Percentiles rank a stretch among this genome's conserved stretches.
Conservation (phyloP, 805 yeast genomes). For the Sugiyamaella mastotermitis region DNA sequence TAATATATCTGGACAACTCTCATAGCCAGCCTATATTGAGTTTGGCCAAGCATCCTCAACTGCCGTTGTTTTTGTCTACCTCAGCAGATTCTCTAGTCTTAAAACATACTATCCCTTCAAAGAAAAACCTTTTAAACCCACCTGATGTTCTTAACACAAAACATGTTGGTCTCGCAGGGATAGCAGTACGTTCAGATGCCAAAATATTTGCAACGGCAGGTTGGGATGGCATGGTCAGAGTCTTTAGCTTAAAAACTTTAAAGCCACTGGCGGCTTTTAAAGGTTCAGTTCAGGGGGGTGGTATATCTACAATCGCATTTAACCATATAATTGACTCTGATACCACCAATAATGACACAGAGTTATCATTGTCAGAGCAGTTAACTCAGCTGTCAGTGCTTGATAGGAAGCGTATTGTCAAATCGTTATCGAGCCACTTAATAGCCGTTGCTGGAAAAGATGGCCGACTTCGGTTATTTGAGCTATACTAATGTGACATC, state of each 20-base stretch:
- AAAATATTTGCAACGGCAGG: constrained; percentile 30
- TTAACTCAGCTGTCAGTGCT: too few species aligned
- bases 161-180: constrained; percentile 27
- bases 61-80: constrained; percentile 25
- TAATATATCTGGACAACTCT: constrained; percentile 16
- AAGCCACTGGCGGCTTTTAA: constrained; percentile 29
- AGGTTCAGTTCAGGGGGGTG: constrained; percentile 29
- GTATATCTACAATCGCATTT: constrained; percentile 23
- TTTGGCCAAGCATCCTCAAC: constrained; percentile 18
- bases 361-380: too few species aligned
- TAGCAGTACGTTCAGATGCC: constrained; percentile 23
- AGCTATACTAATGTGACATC: constrained; percentile 16
- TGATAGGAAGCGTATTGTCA: too few species aligned
- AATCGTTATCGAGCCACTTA: too few species aligned
- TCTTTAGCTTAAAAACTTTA: constrained; percentile 22
- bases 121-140: not conserved
- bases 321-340: too few species aligned
- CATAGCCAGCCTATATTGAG: constrained; percentile 32
- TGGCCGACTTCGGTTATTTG: constrained; percentile 44
- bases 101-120: constrained; percentile 21
- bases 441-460: constrained; percentile 51
- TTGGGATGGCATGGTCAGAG: constrained; percentile 36
- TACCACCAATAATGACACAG: too few species aligned
- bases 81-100: constrained; percentile 30
- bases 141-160: constrained; percentile 13